Evolutionary conservation across 495 filamentous ascomycete species (phyloP), one percentile per base, ranked within the genome.

Genomic region (Annulohypoxylon stygium): DNA sequence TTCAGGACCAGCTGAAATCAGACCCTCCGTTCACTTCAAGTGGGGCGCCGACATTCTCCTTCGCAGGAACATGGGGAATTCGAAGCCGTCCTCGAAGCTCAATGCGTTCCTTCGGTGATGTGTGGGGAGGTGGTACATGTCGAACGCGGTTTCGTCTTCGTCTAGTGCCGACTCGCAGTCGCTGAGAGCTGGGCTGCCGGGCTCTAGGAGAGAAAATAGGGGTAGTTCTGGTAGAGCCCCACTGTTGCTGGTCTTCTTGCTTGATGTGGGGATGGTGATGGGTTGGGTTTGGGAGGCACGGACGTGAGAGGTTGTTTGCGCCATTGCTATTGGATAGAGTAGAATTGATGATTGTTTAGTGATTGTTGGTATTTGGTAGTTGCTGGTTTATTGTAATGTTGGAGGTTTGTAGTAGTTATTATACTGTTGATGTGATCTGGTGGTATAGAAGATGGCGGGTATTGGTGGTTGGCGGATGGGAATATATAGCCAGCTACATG

Each of bases 81-180:
- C 72, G 47, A 75, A 75, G 63, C 72, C 72, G 45, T 70, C 30
- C 41, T 71, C 67, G 54, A 75, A 75, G 26, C 67, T 71, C 37
- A 75, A 47, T 20, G 72, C 72, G 34, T 75, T 75, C 48, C 72
- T 75, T 16, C 72, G 72, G 64, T 75, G 72, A 43, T 75, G 72
- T 2, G 63, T 65, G 5, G 72, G 72, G 23, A 71, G 18, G 47
- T 75, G 72, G 54, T 50, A 70, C 53, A 61, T 43, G 47, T 75
- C 72, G 64, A 65, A 75, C 36, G 63, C 72, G 36, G 39, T 33
- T 1, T 75, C 72, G 12, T 75, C 67, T 61, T 75, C 72, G 59
- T 75, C 72, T 7, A 75, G 23, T n/a, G 72, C 72, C 10, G 72
- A 75, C 25, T 75, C 72, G 67, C 67, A 75, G 20, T 75, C 67